These are phyloP conservation scores for Epichloe gansuensis DNA, from an alignment of 2,329 filamentous ascomycete species.

Conservation along the genomic window DNA sequence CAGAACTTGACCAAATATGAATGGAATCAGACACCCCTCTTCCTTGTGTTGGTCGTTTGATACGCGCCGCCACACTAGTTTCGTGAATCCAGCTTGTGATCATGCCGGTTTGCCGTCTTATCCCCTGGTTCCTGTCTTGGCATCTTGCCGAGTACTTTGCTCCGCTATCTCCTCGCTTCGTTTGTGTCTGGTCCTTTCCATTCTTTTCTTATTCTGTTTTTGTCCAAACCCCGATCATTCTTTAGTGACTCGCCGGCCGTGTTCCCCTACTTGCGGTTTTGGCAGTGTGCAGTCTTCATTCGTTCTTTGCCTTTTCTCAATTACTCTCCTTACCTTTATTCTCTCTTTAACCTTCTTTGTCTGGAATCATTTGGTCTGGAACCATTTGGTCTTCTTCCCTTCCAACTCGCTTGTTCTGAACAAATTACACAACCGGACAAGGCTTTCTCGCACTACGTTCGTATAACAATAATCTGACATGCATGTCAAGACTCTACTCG, in stretches of 20 bases:
- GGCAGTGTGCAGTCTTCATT: constrained; percentile 15
- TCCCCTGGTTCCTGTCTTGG: constrained; percentile 22
- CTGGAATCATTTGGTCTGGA: constrained; percentile 11
- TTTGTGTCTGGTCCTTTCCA: constrained; percentile 34
- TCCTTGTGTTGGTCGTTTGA: neutral
- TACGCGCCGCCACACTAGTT: neutral
- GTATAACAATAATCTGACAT: constrained; percentile 18
- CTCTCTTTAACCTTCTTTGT: constrained; percentile 10
- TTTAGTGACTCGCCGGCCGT: constrained; percentile 12
- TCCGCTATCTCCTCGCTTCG: constrained; percentile 20
- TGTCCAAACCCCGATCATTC: constrained; percentile 20
- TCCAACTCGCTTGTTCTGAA: constrained; percentile 5
- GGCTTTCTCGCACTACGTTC: constrained; percentile 5
- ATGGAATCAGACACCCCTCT: neutral
- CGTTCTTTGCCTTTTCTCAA: constrained; percentile 15
- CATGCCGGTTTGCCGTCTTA: constrained; percentile 17
- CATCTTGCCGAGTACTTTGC: constrained; percentile 20
- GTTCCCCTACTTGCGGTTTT: constrained; percentile 12
- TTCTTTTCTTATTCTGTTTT: neutral
- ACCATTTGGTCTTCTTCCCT: constrained; percentile 13
- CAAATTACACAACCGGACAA: constrained; percentile 1
- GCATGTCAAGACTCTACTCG: constrained; percentile 37
- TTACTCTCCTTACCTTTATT: constrained; percentile 5
- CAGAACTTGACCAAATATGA: no score
- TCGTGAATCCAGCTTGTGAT: constrained; percentile 10